Evolutionary conservation across 75 land plant species (phyloP), one percentile per base, ranked within the genome.

Genomic region (Sequoiadendron giganteum): DNA sequence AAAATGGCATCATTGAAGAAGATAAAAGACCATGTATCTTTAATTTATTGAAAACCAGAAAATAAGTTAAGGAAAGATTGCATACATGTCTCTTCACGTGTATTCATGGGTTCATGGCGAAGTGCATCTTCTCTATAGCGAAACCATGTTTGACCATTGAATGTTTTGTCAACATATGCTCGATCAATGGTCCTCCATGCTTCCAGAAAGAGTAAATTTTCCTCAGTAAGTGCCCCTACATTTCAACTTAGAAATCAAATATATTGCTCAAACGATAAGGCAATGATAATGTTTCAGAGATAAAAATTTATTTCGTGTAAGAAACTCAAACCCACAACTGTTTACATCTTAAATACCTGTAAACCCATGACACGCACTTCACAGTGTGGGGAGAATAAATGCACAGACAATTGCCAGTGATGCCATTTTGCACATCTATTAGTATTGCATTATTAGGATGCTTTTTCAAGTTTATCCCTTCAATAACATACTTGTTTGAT

Each of bases 61-160:
- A 10, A 10, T 11, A 82, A 82, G 49, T 34, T 25, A n/a, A 16
- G 25, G 47, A 15, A n/a, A 54, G 14, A 30, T 39, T 43, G 42
- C 89, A 52, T 94, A 98, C 99, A 98, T 93, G 99, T 98, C 88
- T 98, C 97, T 88, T 97, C 95, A 75, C 99, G 91, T 30, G 94
- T 95, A 87, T 92, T 97, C 99, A 98, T 98, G 65, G 97, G 99
- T 88, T 97, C 99, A 83, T 86, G 92, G 1, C 94, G 93, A 42
- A 98, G 91, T 85, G 96, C 99, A 90, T 94, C 94, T 90, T 98
- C 99, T 87, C 99, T 89, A 84, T 96, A 98, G 32, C 99, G 91
- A 92, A 98, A 98, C 99, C 99, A 98, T 90, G 94, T 96, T 87
- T 97, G 97, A 13, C 99, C 99, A 90, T 98, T 98, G 87, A 98